These are phyloP conservation scores for Penicillium sp. DNA, from an alignment of 2,329 filamentous ascomycete species.

Conservation along the genomic window DNA sequence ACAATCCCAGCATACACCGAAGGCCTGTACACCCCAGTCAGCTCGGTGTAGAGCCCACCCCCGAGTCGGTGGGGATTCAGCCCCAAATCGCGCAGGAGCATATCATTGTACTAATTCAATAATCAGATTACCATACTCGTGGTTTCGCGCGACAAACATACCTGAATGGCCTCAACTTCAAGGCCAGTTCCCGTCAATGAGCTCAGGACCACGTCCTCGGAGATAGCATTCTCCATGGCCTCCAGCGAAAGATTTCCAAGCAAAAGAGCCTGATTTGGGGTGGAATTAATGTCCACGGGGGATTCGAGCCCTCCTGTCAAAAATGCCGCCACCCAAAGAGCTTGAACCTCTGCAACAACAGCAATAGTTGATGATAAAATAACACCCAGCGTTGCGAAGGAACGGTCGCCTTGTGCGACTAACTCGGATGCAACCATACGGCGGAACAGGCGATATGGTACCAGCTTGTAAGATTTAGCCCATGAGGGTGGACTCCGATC, in stretches of 20 bases:
- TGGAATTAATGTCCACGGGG: background rate
- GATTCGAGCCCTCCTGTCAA: slow-evolving; percentile 22
- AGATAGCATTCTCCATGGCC: slow-evolving; percentile 13
- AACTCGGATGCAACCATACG: slow-evolving; percentile 24
- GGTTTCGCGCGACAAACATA: background rate
- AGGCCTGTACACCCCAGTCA: slow-evolving; percentile 23
- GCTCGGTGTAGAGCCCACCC: slow-evolving; percentile 18
- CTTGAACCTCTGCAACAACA: slow-evolving; percentile 26
- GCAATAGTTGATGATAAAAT: slow-evolving; percentile 22
- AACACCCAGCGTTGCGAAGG: slow-evolving; percentile 20
- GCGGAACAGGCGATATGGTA: slow-evolving; percentile 24
- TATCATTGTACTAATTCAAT: slow-evolving; percentile 25
- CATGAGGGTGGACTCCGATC: slow-evolving; percentile 3
- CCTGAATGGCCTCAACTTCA: slow-evolving; percentile 24
- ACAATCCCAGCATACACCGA: slow-evolving; percentile 27
- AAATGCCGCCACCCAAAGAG: slow-evolving; percentile 25
- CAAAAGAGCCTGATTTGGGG: background rate
- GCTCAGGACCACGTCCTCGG: slow-evolving; percentile 24
- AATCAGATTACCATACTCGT: background rate
- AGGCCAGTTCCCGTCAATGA: slow-evolving; percentile 20
- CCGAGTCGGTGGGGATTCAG: slow-evolving; percentile 25
- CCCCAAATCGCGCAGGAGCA: slow-evolving; percentile 24
- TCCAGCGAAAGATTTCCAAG: slow-evolving; percentile 3
- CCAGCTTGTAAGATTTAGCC: background rate
- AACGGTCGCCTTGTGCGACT: slow-evolving; percentile 23